Evolutionary conservation across 2,329 filamentous ascomycete genomes (phyloP).

Genomic region (Intubia oerlemansii): DNA sequence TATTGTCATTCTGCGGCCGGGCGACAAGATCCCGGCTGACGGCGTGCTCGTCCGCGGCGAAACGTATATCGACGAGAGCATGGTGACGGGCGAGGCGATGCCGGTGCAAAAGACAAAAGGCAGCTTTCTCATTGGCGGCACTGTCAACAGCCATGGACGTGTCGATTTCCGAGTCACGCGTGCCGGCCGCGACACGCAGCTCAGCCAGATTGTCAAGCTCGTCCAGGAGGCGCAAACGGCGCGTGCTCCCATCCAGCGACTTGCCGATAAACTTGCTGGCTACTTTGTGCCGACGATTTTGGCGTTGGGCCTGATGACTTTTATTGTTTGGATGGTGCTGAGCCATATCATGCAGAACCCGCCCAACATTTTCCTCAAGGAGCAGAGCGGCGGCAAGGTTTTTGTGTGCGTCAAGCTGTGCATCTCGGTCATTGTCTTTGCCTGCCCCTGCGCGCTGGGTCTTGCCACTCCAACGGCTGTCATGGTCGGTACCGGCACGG

Average conservation of each 20-base stretch:
- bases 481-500: constrained; percentile 97
- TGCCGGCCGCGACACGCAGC: constrained; percentile 83
- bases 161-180: constrained; percentile 83
- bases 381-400: constrained; percentile 66
- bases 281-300: constrained; percentile 89
- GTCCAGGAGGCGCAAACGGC: constrained; percentile 94
- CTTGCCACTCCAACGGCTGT: constrained; percentile 90
- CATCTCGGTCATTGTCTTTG: constrained; percentile 96
- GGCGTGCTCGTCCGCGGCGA: constrained; percentile 72
- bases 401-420: constrained; percentile 97
- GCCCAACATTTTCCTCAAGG: constrained; percentile 69
- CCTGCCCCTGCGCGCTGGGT: constrained; percentile 90
- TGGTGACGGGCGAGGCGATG: constrained; percentile 96
- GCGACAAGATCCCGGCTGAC: constrained; percentile 92
- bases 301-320: constrained; percentile 63
- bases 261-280: constrained; percentile 78
- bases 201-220: constrained; percentile 95
- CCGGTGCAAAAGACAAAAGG: constrained; percentile 78
- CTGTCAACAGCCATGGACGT: constrained; percentile 82
- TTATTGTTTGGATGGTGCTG: constrained; percentile 82
- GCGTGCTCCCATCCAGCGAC: constrained; percentile 78
- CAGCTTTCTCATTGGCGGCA: constrained; percentile 67
- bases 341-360: constrained; percentile 69
- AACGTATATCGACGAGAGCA: constrained; percentile 89
- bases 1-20: constrained; percentile 77